Evolutionary conservation across 1,139 yeast species (phyloP).

Genomic region (Sugiyamaella castrensis): DNA sequence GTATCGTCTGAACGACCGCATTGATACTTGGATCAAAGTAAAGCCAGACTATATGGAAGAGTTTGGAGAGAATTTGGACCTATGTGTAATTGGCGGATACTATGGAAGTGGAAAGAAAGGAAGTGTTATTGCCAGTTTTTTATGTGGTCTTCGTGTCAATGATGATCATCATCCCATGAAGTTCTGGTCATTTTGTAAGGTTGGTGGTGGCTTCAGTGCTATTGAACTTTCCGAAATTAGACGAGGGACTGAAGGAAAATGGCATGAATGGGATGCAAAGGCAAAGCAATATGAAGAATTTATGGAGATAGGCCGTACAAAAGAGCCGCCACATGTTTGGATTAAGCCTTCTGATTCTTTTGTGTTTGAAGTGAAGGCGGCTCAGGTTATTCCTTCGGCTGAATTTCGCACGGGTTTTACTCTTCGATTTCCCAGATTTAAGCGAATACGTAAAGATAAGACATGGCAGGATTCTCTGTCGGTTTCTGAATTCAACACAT

Average conservation of each 20-base stretch:
- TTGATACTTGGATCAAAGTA: constrained; percentile 72
- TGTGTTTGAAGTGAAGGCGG: constrained; percentile 81
- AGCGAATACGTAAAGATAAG: constrained; percentile 68
- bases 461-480: constrained; percentile 56
- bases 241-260: constrained; percentile 55
- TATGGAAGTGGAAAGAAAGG: constrained; percentile 57
- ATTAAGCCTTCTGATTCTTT: constrained; percentile 73
- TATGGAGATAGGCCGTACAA: constrained; percentile 30
- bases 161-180: constrained; percentile 33
- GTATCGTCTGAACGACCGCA: constrained; percentile 60
- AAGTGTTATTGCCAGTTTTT: constrained; percentile 50
- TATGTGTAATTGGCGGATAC: constrained; percentile 73
- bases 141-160: constrained; percentile 62
- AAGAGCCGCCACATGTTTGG: constrained; percentile 66
- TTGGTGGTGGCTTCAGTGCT: constrained; percentile 78
- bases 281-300: constrained; percentile 39
- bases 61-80: constrained; percentile 82
- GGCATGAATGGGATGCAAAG: constrained; percentile 48
- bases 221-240: constrained; percentile 61
- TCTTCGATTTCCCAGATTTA: constrained; percentile 72
- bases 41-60: constrained; percentile 89
- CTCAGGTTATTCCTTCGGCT: constrained; percentile 57
- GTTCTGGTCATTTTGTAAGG: constrained; percentile 66
- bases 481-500: constrained; percentile 44
- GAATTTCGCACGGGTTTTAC: constrained; percentile 67